Evolutionary conservation across 345 rosid genomes (phyloP), one percentile per base, ranked within the genome.

Genomic region (Limnanthes douglasii): DNA sequence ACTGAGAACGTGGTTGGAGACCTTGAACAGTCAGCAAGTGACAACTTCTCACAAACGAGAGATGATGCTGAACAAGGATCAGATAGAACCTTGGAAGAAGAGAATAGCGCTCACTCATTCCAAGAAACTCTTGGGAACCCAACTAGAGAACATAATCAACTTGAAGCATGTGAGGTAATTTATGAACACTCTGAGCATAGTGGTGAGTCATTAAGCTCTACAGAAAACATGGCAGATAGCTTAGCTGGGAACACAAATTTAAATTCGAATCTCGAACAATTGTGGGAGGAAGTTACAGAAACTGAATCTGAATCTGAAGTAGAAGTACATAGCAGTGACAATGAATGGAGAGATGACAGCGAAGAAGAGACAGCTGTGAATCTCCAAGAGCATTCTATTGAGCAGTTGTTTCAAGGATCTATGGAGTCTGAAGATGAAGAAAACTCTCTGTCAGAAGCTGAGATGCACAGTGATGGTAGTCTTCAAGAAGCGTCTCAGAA

Each of bases 401-500:
- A 38, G 59, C 67, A 57, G 33, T 61, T 64, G 66, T 41, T 50
- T 11, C 57, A 51, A 25, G 44, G 38, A 14, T 39, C 38, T 41
- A 47, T 46, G 26, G 64, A 34, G 49, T 54, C 51, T 41, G 80
- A 66, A 35, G 69, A 59, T 33, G 32, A 54, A 43, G 86, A 57
- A 47, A 45, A 49, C n/a, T n/a, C n/a, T n/a, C n/a, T n/a, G n/a
- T n/a, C n/a, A n/a, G n/a, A n/a, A n/a, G n/a, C 56, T 45, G 76
- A 64, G 42, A 62, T 25, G 34, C 59, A 31, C 43, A 54, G 49
- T 41, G 65, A 59, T 48, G 38, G 31, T 32, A 65, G 63, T 53
- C 59, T 53, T 51, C 80, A 57, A 34, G 78, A 68, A 64, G 45
- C 69, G 33, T 45, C 69, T 34, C 73, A 51, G 34, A 74, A 62